Percentiles rank a stretch among this genome's conserved stretches.
phyloP scores from a whole-genome alignment of 768 basidiomycete genomes.

The Tylopilus felleus region DNA sequence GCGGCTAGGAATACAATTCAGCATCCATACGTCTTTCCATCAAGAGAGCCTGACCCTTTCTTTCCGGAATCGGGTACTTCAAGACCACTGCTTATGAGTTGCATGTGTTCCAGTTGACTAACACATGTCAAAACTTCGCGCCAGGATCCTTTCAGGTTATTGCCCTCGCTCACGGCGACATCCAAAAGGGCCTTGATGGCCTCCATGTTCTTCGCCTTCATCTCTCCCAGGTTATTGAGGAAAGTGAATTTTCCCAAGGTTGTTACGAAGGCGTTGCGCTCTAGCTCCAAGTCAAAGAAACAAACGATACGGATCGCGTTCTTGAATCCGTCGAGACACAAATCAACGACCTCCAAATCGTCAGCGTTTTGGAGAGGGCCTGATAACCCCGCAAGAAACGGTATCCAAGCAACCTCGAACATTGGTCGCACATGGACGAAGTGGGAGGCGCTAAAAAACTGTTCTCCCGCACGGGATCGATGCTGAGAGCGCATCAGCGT shows the following conservation, averaged over 20 bases:
- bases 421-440: slow-evolving; percentile 96
- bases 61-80: slow-evolving; percentile 77
- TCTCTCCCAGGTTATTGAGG: slow-evolving; percentile 95
- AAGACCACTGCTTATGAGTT: slow-evolving; percentile 87
- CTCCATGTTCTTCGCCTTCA: slow-evolving; percentile 99
- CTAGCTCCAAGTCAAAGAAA: slow-evolving; percentile 94
- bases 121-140: slow-evolving; percentile 95
- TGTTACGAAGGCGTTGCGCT: slow-evolving; percentile 98
- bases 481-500: slow-evolving; percentile 91
- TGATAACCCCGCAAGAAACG: slow-evolving; percentile 93
- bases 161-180: slow-evolving; percentile 94
- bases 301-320: slow-evolving; percentile 95
- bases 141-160: slow-evolving; percentile 94
- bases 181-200: slow-evolving; percentile 95
- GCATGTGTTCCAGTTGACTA: slow-evolving; percentile 98
- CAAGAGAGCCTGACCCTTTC: slow-evolving; percentile 60
- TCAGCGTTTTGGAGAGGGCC: slow-evolving; percentile 94
- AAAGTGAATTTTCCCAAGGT: slow-evolving; percentile 97
- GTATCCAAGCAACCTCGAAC: slow-evolving; percentile 99
- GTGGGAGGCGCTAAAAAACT: slow-evolving; percentile 96
- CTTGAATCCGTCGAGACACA: slow-evolving; percentile 95
- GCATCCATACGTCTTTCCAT: neutral
- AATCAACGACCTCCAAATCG: slow-evolving; percentile 85
- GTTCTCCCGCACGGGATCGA: slow-evolving; percentile 74
- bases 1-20: slow-evolving; percentile 28